Evolutionary conservation across 2,329 filamentous ascomycete species (phyloP), one percentile per base, ranked within the genome.

Genomic region (Claviceps sorghi): DNA sequence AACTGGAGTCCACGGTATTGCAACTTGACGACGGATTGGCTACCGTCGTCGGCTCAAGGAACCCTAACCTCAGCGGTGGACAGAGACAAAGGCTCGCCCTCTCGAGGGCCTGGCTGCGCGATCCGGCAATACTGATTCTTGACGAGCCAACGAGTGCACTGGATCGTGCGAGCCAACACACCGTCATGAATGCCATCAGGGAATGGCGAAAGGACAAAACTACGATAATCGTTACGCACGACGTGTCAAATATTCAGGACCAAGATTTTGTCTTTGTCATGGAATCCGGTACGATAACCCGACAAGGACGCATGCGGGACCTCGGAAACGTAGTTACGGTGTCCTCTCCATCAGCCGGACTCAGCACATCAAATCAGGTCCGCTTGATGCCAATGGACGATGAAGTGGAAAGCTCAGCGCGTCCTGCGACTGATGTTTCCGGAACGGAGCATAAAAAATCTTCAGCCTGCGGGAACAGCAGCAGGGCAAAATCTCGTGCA

Each of bases 161-260:
- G 10, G 91, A 97, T 59, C 79, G 82, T n/a, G 72, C 77, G 10
- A 90, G 78, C 52, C 78, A 83, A 55, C 69, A 69, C 0, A 66
- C 82, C 13, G 77, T 95, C 40, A 83, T 95, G 74, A 78, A 85
- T 43, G 79, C 82, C 0, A 83, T 96, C 50, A 76, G 88, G 8
- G 62, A 76, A 21, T 96, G 89, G 91, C 77, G 93, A 22, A 71
- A 69, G 38, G 83, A 78, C 0, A 93, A 87, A 64, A 96, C 90
- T 0, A 97, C 91, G 0, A 86, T 97, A 50, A 80, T 97, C 58
- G 91, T 97, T 59, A 96, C 93, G 0, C 91, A 97, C 61, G 88
- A 97, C 57, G 77, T 93, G 34, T 77, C 80, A 0, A 85, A 91
- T 58, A 91, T 97, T 10, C 65, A 69, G 4, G 69, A 79, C 0